Conservation (phyloP, 345 rosid species). For the Rhizophora mangle region DNA sequence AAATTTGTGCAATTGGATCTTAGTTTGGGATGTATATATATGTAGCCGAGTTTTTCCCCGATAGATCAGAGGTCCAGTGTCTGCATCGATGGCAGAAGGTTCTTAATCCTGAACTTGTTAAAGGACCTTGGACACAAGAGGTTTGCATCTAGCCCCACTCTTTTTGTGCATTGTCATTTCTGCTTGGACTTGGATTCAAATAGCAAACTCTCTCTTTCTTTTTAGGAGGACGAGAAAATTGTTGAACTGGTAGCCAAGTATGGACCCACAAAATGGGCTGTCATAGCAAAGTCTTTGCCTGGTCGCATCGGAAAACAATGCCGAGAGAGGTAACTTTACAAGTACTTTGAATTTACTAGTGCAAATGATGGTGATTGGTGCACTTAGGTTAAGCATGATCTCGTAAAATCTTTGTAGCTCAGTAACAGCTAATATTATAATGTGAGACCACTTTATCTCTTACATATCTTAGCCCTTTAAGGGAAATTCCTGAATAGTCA, state of each 20-base stretch:
- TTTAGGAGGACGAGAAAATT: slow-evolving; percentile 89
- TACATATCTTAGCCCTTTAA: too few relatives aligned
- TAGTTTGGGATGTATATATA: background rate
- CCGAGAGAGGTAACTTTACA: slow-evolving; percentile 70
- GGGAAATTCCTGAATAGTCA: too few relatives aligned
- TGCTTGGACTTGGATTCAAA: background rate
- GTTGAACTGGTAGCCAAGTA: slow-evolving; percentile 62
- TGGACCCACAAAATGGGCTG: slow-evolving; percentile 97
- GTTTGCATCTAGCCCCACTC: slow-evolving; percentile 11
- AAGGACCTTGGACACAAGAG: slow-evolving; percentile 27
- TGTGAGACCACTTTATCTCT: too few relatives aligned
- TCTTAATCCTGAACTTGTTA: slow-evolving; percentile 27
- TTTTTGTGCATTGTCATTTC: background rate
- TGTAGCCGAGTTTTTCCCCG: slow-evolving; percentile 26
- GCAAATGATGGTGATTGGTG: too few relatives aligned
- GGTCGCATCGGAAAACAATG: slow-evolving; percentile 99
- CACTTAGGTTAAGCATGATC: too few relatives aligned
- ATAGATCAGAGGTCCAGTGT: slow-evolving; percentile 27
- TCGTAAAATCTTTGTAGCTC: too few relatives aligned
- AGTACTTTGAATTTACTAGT: background rate
- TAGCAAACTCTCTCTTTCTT: slow-evolving; percentile 11
- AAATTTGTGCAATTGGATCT: background rate
- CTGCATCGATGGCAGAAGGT: slow-evolving; percentile 33
- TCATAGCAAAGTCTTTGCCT: slow-evolving; percentile 79
- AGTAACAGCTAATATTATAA: too few relatives aligned